Base-by-base conservation (phyloP, 352 stramenopile species). In the Peronospora tabacina region DNA sequence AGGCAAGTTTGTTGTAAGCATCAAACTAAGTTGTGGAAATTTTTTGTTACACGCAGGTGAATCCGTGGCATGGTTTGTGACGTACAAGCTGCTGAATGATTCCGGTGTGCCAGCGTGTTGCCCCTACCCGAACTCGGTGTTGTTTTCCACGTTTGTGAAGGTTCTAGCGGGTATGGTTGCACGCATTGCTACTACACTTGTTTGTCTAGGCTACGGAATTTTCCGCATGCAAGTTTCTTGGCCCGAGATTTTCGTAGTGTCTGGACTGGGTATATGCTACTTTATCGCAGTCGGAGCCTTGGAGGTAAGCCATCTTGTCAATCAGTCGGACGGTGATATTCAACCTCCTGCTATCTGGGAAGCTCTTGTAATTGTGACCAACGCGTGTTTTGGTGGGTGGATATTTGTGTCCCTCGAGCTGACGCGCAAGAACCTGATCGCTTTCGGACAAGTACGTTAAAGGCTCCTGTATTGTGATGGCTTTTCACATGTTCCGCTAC, bases 201-300 rank as follows among this genome's bases (percentile, higher is more conserved):
- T 94, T 8, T 87, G 80, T 35, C 46, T 94, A 17, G 82, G 82
- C 11, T 94, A 94, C 52, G 82, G 82, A 12, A 80, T 92, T 52
- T 67, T 90, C 13, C 76, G 83, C 0, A 77, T 74, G 34, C 64
- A 63, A 11, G 82, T 94, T 26, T 87, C 83, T 8, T 78, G 68
- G 51, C 70, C 76, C 6, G 83, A 94, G 46, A 57, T 88, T 9
- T 71, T 87, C 17, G 71, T 94, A 9, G 73, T 94, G 20, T 69
- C 71, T 6, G 83, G 79, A 3, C 68, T 94, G 5, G 78, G 75
- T 2, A 29, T 92, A 0, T 92, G 81, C 55, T 94, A 94, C 48
- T 80, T 91, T 30, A 67, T 90, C 12, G 82, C 83, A 3, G 76
- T 87, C 1, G 80, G 82, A 4, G 72, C 79, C 12, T 32, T 91